These are phyloP conservation scores for Debaryomyces tyrocola DNA, from an alignment of 805 yeast genomes.

Conservation along the genomic window DNA sequence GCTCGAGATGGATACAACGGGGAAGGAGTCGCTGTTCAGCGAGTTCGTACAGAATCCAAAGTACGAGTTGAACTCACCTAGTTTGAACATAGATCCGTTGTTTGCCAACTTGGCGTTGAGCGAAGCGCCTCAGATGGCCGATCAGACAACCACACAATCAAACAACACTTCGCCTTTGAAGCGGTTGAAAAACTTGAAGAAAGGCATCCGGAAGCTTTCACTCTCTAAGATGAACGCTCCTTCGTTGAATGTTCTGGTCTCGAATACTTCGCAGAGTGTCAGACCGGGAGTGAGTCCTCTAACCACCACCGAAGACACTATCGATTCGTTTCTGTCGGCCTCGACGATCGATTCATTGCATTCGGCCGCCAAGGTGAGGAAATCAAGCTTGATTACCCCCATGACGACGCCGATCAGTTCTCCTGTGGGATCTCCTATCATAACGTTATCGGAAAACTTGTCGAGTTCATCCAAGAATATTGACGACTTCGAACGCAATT, in stretches of 20 bases:
- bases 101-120: slow-evolving; percentile 1
- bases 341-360: neutral
- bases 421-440: slow-evolving; percentile 36
- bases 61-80: slow-evolving; percentile 19
- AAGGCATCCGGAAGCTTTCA: slow-evolving; percentile 31
- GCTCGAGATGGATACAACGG: neutral
- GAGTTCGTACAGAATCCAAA: slow-evolving; percentile 3
- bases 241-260: neutral
- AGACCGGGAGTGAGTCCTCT: neutral
- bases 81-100: slow-evolving; percentile 7
- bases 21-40: neutral
- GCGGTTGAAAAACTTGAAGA: slow-evolving; percentile 36
- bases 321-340: neutral
- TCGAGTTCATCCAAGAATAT: slow-evolving; percentile 25
- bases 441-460: slow-evolving; percentile 39
- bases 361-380: neutral
- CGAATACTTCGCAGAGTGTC: neutral
- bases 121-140: neutral
- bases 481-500: slow-evolving; percentile 33
- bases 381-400: slow-evolving; percentile 2
- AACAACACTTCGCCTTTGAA: slow-evolving; percentile 30
- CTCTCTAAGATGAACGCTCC: slow-evolving; percentile 5
- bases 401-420: slow-evolving; percentile 32
- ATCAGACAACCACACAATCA: slow-evolving; percentile 14
- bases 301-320: neutral